These are phyloP conservation scores for Fraxinus greggii DNA, from an alignment of 305 asterid species.

Conservation along the genomic window DNA sequence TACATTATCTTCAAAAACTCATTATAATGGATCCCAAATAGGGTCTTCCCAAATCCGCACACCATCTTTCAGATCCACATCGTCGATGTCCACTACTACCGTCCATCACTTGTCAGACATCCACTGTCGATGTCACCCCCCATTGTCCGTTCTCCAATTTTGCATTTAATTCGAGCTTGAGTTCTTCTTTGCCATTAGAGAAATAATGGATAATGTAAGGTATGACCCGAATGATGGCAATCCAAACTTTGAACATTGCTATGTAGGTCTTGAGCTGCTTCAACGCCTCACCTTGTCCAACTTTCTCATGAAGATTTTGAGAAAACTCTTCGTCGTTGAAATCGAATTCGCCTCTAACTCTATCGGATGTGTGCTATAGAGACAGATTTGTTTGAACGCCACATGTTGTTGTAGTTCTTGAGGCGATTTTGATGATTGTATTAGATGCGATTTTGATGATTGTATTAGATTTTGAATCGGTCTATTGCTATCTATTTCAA, in stretches of 20 bases:
- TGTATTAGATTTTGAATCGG: too few species aligned
- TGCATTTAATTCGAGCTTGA: constrained; percentile 42
- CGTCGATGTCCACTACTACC: too few species aligned
- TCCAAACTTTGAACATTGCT: constrained; percentile 72
- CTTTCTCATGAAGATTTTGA: constrained; percentile 72
- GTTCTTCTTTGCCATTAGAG: constrained; percentile 56
- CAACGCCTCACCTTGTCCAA: constrained; percentile 81
- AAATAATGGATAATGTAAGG: constrained; percentile 77
- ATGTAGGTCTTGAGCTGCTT: constrained; percentile 78
- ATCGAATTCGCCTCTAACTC: neutral
- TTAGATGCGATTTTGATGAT: too few species aligned
- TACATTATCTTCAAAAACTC: too few species aligned
- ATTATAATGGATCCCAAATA: too few species aligned
- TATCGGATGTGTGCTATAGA: neutral
- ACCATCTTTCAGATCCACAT: too few species aligned
- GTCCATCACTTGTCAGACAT: too few species aligned
- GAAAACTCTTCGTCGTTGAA: constrained; percentile 54
- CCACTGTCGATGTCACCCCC: too few species aligned
- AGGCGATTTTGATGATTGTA: too few species aligned
- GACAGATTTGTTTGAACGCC: neutral
- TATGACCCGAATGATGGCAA: constrained; percentile 57
- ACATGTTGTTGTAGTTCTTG: too few species aligned
- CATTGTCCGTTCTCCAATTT: neutral
- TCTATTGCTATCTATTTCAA: too few species aligned
- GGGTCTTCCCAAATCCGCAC: too few species aligned